Conservation (phyloP, 768 basidiomycete species). For the Phaeotremella skinneri region DNA sequence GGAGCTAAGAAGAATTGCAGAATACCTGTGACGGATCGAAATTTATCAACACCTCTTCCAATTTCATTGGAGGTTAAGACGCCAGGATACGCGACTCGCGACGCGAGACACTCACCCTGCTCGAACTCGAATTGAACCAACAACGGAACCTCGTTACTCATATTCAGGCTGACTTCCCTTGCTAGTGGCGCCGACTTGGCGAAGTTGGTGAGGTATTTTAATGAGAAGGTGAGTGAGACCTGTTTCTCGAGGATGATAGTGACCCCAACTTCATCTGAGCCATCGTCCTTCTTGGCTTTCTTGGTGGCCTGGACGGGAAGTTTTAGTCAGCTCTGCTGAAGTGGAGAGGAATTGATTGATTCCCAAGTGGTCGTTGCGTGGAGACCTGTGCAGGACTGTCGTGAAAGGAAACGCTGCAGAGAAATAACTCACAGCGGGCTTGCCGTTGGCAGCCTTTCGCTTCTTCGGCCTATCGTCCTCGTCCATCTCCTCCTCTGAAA, state of each 20-base stretch:
- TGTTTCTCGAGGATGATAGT: constrained; percentile 82
- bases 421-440: constrained; percentile 36
- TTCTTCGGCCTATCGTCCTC: constrained; percentile 48
- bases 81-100: too few relatives aligned
- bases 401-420: not conserved
- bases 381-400: too few relatives aligned
- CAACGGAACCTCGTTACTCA: constrained; percentile 88
- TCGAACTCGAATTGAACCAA: constrained; percentile 85
- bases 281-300: constrained; percentile 40
- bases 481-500: constrained; percentile 52
- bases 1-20: constrained; percentile 96
- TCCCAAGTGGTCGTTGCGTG: too few relatives aligned
- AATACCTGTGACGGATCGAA: constrained; percentile 51
- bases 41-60: not conserved
- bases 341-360: not conserved
- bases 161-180: constrained; percentile 72
- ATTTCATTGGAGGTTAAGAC: too few relatives aligned
- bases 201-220: constrained; percentile 97
- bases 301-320: constrained; percentile 29
- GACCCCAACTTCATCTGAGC: constrained; percentile 54
- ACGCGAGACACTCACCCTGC: constrained; percentile 58
- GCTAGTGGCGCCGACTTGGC: constrained; percentile 79
- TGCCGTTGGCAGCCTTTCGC: constrained; percentile 47
- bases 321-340: constrained; percentile 1
- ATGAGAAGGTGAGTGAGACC: constrained; percentile 85